These are phyloP conservation scores for Boletus reticulatus DNA, from an alignment of 768 basidiomycete species.

Conservation along the genomic window DNA sequence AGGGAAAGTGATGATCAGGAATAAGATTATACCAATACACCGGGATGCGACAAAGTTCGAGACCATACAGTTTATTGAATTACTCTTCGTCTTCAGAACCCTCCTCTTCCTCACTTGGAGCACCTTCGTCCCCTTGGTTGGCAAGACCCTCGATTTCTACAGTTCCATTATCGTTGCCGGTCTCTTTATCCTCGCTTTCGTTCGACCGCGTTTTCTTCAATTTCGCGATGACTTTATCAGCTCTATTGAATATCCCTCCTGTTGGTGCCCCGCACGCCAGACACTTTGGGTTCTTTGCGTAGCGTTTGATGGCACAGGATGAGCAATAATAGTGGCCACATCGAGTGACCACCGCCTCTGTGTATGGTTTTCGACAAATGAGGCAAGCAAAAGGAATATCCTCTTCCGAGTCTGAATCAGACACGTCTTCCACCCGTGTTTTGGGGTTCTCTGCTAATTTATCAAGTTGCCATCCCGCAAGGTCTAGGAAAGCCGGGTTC, in stretches of 20 bases:
- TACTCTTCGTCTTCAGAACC: conserved; percentile 32
- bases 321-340: conserved; percentile 98
- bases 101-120: conserved; percentile 25
- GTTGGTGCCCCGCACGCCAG: conserved; percentile 92
- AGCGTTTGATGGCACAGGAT: conserved; percentile 93
- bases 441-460: conserved; percentile 80
- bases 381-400: conserved; percentile 98
- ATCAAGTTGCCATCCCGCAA: conserved; percentile 99
- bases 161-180: conserved; percentile 36
- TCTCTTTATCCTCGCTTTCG: conserved; percentile 45
- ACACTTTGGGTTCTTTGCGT: conserved; percentile 92
- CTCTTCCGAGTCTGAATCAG: conserved; percentile 72
- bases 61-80: conserved; percentile 25
- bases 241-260: conserved; percentile 94
- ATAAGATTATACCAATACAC: conserved; percentile 26
- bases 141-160: conserved; percentile 64
- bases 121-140: conserved; percentile 26
- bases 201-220: conserved; percentile 69
- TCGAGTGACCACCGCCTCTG: conserved; percentile 91
- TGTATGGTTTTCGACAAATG: conserved; percentile 92
- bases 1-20: conserved; percentile 15
- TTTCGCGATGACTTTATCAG: conserved; percentile 89
- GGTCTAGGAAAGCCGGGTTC: conserved; percentile 48
- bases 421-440: conserved; percentile 53
- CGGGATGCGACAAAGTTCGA: conserved; percentile 32